Evolutionary conservation across 2,329 filamentous ascomycete species (phyloP), one percentile per base, ranked within the genome.

Genomic region (Pyrenophora graminea): DNA sequence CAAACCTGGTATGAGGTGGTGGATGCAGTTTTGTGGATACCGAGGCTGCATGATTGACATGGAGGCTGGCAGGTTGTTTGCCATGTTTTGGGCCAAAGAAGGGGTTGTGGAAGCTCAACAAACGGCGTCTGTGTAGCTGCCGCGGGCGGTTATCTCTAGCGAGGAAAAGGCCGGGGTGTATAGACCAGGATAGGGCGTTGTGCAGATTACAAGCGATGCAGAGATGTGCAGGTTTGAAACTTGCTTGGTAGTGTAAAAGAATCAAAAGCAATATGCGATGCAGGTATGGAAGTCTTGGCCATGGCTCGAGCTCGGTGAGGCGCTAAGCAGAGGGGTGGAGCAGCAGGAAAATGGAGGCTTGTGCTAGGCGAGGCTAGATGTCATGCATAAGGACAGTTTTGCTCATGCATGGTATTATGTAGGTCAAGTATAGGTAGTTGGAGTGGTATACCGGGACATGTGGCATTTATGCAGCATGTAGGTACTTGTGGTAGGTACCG

Each of bases 101-200:
- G 18, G 44, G 32, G 45, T 40, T 13, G 10, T 13, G 21, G 8
- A 18, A 36, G 44, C 19, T 43, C 10, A 33, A 17, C 36, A 23
- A 48, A 23, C 39, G 36, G 34, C 44, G 9, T 39, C 34, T 32
- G 34, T 21, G 13, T 48, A 39, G 44, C 32, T 33, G 30, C 38
- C 34, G 49, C 34, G 39, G 42, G 48, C 41, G 23, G 2, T 21
- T 23, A 40, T 39, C 23, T 45, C 41, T 30, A 44, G 32, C 21
- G 17, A 39, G 17, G 15, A 23, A 36, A 45, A 27, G 15, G 8
- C 7, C 23, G 33, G 17, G 33, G 25, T 15, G 12, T 30, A 30
- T 30, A 12, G 27, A 30, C 27, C 10, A 30, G 27, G 27, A 30
- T 30, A 30, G 8, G 10, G 27, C 27, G 10, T 13, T 30, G 27